Conservation (phyloP, 805 yeast genomes). For the Schizosaccharomyces lindneri region DNA sequence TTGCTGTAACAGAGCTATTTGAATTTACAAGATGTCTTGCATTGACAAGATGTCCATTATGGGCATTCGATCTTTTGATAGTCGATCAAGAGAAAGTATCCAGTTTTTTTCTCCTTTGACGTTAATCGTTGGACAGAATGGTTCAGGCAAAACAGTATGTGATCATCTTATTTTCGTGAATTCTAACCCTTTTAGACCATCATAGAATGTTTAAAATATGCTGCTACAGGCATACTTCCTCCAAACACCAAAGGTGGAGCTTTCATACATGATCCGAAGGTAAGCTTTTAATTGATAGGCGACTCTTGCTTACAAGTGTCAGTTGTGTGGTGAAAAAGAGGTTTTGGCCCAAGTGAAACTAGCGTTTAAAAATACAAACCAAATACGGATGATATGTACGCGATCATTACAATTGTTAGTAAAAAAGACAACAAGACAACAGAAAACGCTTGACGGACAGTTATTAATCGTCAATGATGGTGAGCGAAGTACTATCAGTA, state of each 20-base stretch:
- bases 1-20: too few relatives aligned
- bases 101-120: slow-evolving; percentile 80
- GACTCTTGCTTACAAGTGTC: not conserved
- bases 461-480: slow-evolving; percentile 36
- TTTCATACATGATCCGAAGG: slow-evolving; percentile 65
- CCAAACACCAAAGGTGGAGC: slow-evolving; percentile 94
- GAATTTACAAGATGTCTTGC: not conserved
- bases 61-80: slow-evolving; percentile 79
- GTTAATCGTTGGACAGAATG: slow-evolving; percentile 82
- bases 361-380: slow-evolving; percentile 52
- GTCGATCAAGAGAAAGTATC: slow-evolving; percentile 61
- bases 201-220: slow-evolving; percentile 79
- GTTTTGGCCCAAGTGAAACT: slow-evolving; percentile 78
- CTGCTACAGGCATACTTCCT: slow-evolving; percentile 87
- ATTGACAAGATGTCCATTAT: slow-evolving; percentile 36
- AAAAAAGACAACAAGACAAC: slow-evolving; percentile 38
- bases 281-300: not conserved
- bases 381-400: slow-evolving; percentile 60
- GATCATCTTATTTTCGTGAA: slow-evolving; percentile 89
- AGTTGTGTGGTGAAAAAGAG: slow-evolving; percentile 39
- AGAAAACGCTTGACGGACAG: slow-evolving; percentile 82
- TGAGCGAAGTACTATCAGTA: slow-evolving; percentile 47
- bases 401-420: slow-evolving; percentile 54
- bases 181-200: slow-evolving; percentile 78
- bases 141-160: slow-evolving; percentile 87